Base-by-base conservation (phyloP, 2,329 filamentous ascomycete genomes). In the Huntiella bhutanensis region DNA sequence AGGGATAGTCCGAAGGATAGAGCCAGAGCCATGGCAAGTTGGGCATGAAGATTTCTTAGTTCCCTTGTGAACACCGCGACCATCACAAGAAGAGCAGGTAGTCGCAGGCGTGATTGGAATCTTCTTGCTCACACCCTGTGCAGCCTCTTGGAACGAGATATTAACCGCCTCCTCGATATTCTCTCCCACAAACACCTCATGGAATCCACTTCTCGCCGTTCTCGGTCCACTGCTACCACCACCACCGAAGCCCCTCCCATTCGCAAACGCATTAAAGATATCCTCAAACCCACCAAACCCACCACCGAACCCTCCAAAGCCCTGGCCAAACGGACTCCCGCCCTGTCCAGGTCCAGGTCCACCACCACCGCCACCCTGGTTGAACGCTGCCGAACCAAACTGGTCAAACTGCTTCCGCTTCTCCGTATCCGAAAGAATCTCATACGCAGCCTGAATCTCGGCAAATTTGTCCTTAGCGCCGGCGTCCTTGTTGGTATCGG, bases 401-500 rank as follows among this genome's bases (percentile, higher is more conserved):
- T 86, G 79, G 61, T 98, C 91, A 58, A 77, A 98, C 49, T 87
- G 82, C 58, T 93, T 80, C 59, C 80, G 83, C 71, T 96, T 98
- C 63, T 93, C 80, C 3, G 87, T 71, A 58, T 98, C 91, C 41
- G 85, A 92, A 5, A 98, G 69, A 37, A 95, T 70, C 62, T 98
- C 91, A 63, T 98, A 98, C 17, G 91, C 85, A 32, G 82, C 75
- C 62, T 98, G 91, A 46, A 92, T 84, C 55, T 95, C 88, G 52
- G 80, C 74, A 57, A 98, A 98, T 56, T 82, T 88, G 56, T 96
- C 91, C 60, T 96, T 96, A 33, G 91, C 87, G n/a, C 68, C 72
- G 2, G 83, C 62, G 55, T 96, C 91, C 62, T 96, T 96, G 69
- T 96, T 98, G 33, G 91, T 96, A 60, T 98, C 91, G 6, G 91